Conservation (phyloP, 2,329 filamentous ascomycete species). For the Tolypocladium inflatum region DNA sequence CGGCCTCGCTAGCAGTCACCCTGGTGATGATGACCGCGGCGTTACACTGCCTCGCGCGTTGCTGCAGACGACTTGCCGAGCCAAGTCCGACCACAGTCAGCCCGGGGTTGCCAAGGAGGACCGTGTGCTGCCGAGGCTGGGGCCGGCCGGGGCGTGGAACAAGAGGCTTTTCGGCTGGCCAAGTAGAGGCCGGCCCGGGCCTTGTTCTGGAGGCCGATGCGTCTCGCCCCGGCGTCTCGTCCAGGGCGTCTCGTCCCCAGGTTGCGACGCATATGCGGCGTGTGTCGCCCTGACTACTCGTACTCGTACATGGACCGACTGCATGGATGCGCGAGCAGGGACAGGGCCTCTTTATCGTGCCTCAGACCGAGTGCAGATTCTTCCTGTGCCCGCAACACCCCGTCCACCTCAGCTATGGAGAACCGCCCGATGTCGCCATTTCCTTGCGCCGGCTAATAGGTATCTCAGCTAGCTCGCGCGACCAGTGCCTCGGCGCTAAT, state of each 20-base stretch:
- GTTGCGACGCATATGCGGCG: background rate
- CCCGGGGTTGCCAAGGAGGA: too few species aligned
- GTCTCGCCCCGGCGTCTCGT: too few species aligned
- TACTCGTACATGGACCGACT: too few species aligned
- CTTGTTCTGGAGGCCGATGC: background rate
- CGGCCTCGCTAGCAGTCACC: background rate
- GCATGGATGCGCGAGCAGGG: background rate
- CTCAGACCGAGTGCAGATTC: background rate
- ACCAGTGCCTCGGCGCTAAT: background rate
- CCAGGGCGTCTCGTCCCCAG: background rate
- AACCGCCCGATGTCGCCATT: background rate
- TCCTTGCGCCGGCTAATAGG: background rate
- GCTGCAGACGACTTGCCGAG: conserved; percentile 3
- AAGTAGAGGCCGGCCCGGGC: background rate
- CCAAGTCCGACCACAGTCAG: conserved; percentile 2
- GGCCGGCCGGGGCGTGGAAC: too few species aligned
- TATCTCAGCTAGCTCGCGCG: background rate
- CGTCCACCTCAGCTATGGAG: background rate
- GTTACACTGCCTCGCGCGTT: background rate
- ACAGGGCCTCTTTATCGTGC: too few species aligned
- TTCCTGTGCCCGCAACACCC: background rate
- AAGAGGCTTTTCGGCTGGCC: background rate
- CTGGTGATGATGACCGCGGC: background rate
- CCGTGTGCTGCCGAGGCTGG: background rate
- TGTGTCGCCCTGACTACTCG: too few species aligned